A percentile compares a stretch with the other conserved stretches of the same genome.
These are phyloP conservation scores for Ogataea siamensis DNA, from an alignment of 805 yeast genomes.

Conservation along the genomic window DNA sequence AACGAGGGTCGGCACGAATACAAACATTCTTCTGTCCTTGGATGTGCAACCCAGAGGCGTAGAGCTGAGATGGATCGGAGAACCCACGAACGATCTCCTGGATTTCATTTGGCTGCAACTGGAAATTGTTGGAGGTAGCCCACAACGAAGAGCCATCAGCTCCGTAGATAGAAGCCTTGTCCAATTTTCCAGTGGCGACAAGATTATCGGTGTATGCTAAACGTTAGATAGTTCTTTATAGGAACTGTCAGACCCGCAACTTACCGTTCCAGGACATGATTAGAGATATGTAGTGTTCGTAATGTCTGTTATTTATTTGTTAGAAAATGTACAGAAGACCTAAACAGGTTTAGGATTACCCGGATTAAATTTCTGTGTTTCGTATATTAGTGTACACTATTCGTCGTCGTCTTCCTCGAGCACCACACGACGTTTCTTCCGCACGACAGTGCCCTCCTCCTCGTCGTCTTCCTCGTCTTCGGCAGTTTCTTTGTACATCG, in stretches of 20 bases:
- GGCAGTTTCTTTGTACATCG: constrained; percentile 40
- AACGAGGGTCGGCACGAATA: constrained; percentile 85
- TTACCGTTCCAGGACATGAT: constrained; percentile 37
- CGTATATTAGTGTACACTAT: constrained; percentile 9
- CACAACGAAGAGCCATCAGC: constrained; percentile 93
- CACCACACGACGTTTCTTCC: constrained; percentile 47
- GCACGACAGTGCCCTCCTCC: constrained; percentile 42
- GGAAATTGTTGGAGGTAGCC: constrained; percentile 78
- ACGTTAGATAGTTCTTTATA: constrained; percentile 6
- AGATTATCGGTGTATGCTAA: constrained; percentile 94
- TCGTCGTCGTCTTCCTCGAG: constrained; percentile 49
- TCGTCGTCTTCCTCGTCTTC: constrained; percentile 42
- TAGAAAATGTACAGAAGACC: neutral
- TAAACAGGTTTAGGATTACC: constrained; percentile 5
- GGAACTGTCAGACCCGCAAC: constrained; percentile 10
- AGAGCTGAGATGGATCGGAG: constrained; percentile 73
- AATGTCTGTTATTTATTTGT: constrained; percentile 8
- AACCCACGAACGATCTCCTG: constrained; percentile 74
- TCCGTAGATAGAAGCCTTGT: constrained; percentile 89
- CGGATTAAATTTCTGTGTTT: constrained; percentile 3
- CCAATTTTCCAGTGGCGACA: constrained; percentile 81
- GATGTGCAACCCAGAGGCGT: constrained; percentile 81
- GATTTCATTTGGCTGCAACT: constrained; percentile 68
- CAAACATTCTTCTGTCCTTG: constrained; percentile 85
- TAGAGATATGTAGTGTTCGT: neutral